These are phyloP conservation scores for Aristolochia contorta DNA, from an alignment of 164 flowering plant species.

Conservation along the genomic window DNA sequence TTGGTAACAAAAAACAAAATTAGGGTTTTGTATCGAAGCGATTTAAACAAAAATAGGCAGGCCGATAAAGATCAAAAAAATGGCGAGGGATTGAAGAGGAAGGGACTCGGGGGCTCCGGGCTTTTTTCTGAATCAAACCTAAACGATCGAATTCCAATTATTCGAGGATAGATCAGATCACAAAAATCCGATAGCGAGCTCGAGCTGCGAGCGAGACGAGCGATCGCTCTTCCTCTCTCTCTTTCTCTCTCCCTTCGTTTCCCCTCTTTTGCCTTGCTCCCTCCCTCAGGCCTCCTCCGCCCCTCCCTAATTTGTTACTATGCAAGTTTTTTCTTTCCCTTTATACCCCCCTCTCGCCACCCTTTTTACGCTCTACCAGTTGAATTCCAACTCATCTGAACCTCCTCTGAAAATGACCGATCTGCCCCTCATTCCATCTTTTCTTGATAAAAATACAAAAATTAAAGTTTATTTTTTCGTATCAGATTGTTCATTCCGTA, in stretches of 20 bases:
- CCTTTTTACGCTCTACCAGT: neutral
- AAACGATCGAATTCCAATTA: neutral
- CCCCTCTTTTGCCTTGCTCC: neutral
- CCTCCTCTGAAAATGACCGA: neutral
- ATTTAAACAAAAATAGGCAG: no score
- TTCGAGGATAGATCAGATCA: neutral
- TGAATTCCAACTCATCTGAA: neutral
- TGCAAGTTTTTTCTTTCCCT: neutral
- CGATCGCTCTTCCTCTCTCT: constrained; percentile 3
- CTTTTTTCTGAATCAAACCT: neutral
- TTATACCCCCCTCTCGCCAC: neutral
- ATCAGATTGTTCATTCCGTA: no score
- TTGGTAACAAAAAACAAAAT: neutral
- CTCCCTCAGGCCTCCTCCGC: neutral
- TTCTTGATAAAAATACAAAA: no score
- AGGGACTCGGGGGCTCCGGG: neutral
- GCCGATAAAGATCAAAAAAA: neutral
- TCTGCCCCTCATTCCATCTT: no score
- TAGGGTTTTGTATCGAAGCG: constrained; percentile 1
- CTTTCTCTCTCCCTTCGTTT: constrained; percentile 2
- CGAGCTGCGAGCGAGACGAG: neutral
- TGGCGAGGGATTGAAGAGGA: neutral
- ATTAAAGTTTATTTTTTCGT: no score
- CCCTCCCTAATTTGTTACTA: neutral
- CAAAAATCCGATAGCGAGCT: neutral